Conservation (phyloP, 495 filamentous ascomycete species). For the Hypoxylon lienhwacheense region DNA sequence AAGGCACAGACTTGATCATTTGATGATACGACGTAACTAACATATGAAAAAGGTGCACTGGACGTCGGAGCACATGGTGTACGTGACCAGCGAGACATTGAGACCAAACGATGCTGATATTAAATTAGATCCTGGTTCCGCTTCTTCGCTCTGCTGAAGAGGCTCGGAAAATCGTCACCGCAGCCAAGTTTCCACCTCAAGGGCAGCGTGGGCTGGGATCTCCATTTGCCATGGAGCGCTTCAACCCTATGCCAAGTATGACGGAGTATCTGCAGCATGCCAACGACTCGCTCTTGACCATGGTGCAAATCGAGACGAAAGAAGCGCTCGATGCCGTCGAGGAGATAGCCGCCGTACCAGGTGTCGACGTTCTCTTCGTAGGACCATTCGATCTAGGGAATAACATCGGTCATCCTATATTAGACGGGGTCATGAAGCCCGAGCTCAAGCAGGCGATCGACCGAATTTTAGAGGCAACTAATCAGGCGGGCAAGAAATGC, state of each 20-base stretch:
- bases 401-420: constrained; percentile 72
- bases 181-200: constrained; percentile 67
- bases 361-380: constrained; percentile 75
- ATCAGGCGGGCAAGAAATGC: constrained; percentile 68
- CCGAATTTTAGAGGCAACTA: constrained; percentile 63
- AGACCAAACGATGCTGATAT: constrained; percentile 16
- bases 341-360: constrained; percentile 69
- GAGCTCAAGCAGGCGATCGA: constrained; percentile 70
- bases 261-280: constrained; percentile 74
- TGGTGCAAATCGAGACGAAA: constrained; percentile 81
- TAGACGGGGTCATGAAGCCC: constrained; percentile 60
- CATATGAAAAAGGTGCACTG: constrained; percentile 55
- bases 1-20: constrained; percentile 1
- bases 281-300: constrained; percentile 69
- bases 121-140: constrained; percentile 59
- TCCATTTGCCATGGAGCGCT: constrained; percentile 66
- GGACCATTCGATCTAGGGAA: constrained; percentile 78
- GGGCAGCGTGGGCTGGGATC: constrained; percentile 68
- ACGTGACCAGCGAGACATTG: constrained; percentile 15
- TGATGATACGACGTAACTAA: constrained; percentile 15
- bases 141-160: constrained; percentile 67
- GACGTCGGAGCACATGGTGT: constrained; percentile 70
- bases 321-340: constrained; percentile 71
- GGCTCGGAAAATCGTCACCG: constrained; percentile 58
- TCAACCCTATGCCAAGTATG: constrained; percentile 54